Evolutionary conservation across 2,329 filamentous ascomycete species (phyloP).

Genomic region (Sporothrix pseudoabietina): DNA sequence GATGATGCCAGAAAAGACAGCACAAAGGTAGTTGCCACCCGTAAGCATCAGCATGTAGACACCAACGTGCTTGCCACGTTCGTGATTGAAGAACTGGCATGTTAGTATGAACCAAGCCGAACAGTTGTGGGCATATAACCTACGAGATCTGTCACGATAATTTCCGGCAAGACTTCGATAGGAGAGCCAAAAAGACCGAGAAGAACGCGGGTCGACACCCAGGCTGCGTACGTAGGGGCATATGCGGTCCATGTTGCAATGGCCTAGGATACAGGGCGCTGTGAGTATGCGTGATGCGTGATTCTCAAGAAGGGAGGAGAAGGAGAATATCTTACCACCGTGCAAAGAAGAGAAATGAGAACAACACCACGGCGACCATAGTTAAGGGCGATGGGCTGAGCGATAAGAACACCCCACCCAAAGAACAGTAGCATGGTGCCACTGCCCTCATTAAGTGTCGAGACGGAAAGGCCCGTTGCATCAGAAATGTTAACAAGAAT

Average conservation of each 20-base stretch:
- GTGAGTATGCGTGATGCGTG: no score
- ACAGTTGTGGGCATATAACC: no score
- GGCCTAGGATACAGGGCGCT: constrained; percentile 26
- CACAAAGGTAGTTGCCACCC: constrained; percentile 50
- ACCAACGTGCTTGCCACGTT: constrained; percentile 45
- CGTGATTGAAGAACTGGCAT: constrained; percentile 36
- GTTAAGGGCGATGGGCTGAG: constrained; percentile 52
- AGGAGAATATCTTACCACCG: constrained; percentile 28
- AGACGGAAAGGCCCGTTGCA: constrained; percentile 51
- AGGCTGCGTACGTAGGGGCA: constrained; percentile 46
- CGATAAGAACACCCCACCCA: constrained; percentile 50
- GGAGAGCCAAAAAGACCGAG: constrained; percentile 50
- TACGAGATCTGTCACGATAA: constrained; percentile 36
- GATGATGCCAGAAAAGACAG: constrained; percentile 54
- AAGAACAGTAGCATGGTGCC: constrained; percentile 51
- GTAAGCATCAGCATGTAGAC: constrained; percentile 49
- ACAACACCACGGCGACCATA: constrained; percentile 44
- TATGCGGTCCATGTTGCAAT: constrained; percentile 45
- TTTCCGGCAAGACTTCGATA: constrained; percentile 51
- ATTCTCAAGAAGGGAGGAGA: no score
- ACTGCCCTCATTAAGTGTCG: constrained; percentile 46
- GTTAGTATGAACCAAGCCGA: no score
- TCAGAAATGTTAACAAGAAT: constrained; percentile 51
- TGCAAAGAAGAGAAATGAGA: constrained; percentile 38
- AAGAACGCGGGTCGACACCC: constrained; percentile 50